phyloP scores from a whole-genome alignment of 805 yeast species.

The Torulaspora gathmanii region DNA sequence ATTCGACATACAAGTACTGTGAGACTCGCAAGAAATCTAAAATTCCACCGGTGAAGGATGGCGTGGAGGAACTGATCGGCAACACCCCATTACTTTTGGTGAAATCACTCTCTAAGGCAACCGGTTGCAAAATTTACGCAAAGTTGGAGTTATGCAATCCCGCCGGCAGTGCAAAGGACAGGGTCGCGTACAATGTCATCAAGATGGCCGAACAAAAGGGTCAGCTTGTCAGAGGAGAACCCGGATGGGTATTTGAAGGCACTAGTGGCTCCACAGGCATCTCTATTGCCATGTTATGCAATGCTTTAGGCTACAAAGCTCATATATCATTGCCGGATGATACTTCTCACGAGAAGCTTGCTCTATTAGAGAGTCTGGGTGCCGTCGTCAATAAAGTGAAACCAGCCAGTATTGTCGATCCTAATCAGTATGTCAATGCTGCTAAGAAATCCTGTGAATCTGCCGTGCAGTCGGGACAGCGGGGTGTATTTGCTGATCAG shows the following conservation, averaged over 20 bases:
- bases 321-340: slow-evolving; percentile 96
- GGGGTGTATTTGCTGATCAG: slow-evolving; percentile 88
- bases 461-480: slow-evolving; percentile 35
- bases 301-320: slow-evolving; percentile 81
- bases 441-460: slow-evolving; percentile 65
- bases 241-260: slow-evolving; percentile 74
- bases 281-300: slow-evolving; percentile 83
- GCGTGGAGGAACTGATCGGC: slow-evolving; percentile 78
- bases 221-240: slow-evolving; percentile 54
- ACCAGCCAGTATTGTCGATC: slow-evolving; percentile 94
- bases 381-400: slow-evolving; percentile 80
- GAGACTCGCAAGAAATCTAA: slow-evolving; percentile 3
- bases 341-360: slow-evolving; percentile 78
- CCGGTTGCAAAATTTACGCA: slow-evolving; percentile 82
- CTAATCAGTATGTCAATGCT: slow-evolving; percentile 84
- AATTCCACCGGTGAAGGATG: slow-evolving; percentile 40
- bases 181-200: slow-evolving; percentile 85
- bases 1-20: slow-evolving; percentile 12
- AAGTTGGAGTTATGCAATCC: slow-evolving; percentile 84
- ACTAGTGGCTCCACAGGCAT: slow-evolving; percentile 97
- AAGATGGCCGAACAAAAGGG: slow-evolving; percentile 61
- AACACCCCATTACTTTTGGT: slow-evolving; percentile 81
- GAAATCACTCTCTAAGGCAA: slow-evolving; percentile 59
- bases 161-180: slow-evolving; percentile 92
- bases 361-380: slow-evolving; percentile 66